Base-by-base conservation (phyloP, 306 rosid species). In the Cyclanthera cordifolia region DNA sequence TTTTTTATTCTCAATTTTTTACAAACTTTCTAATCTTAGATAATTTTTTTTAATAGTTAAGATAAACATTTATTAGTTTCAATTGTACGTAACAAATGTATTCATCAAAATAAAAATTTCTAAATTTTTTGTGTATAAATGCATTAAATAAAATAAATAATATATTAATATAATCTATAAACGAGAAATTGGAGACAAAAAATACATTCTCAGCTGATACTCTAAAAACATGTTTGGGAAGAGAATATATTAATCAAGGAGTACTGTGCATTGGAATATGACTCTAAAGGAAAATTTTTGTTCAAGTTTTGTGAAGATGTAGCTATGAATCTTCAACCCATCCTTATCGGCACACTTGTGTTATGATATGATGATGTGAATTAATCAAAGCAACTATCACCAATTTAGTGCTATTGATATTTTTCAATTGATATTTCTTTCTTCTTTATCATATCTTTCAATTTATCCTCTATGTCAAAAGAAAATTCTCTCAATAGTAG, bases 301-400 rank as follows among this genome's bases (percentile, higher is more conserved):
- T 43, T 2, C n/a, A 20, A 43, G 20, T 39, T 64, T 21, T 64
- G 69, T 64, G 17, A 43, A 39, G 53, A 45, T 13, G 48, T 14
- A 43, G 70, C 28, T 20, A 43, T 23, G 39, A 65, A 64, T 63
- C 51, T 63, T 41, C 51, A 37, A 37, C 5, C 8, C 4, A 32
- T 58, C 52, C 11, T 39, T 41, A 41, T 63, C 52, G 13, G 11
- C 13, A 7, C 47, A 65, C 39, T 43, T 21, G 53, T 5, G 52
- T 65, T 45, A 19, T 63, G 69, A 41, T 39, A 53, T 65, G 30
- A 19, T 63, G 69, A 41, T 39, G 70, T 65, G 30, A 19, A 65
- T 41, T 65, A 65, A 48, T 6, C 20, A 21, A 65, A 23, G 21
- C 2, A 45, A 45, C 30, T 65, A 23, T 23, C 37, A 6, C 53